A percentile compares a stretch with the other conserved stretches of the same genome.
Conservation (phyloP, 2,329 filamentous ascomycete genomes). For the Talaromyces sp. region DNA sequence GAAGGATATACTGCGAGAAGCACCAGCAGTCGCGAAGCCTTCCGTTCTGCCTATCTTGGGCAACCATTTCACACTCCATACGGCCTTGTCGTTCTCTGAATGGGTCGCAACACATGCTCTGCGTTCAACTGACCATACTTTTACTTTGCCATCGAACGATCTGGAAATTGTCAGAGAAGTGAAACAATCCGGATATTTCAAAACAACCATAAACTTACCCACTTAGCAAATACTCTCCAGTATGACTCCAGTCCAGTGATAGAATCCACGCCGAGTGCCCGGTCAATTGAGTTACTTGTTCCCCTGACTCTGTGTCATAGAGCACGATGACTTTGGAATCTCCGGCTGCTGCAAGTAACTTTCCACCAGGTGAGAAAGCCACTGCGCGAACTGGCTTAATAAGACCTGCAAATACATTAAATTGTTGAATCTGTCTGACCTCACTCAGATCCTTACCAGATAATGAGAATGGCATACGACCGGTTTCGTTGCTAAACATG, state of each 20-base stretch:
- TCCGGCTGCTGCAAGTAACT: conserved; percentile 81
- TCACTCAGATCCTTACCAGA: conserved; percentile 56
- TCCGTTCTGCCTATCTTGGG: conserved; percentile 61
- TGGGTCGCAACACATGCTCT: conserved; percentile 86
- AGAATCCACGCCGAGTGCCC: conserved; percentile 86
- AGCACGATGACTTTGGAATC: conserved; percentile 85
- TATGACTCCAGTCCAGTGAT: conserved; percentile 87
- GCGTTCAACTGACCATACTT: conserved; percentile 89
- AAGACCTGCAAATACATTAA: conserved; percentile 56
- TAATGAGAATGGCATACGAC: conserved; percentile 79
- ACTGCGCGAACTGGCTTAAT: conserved; percentile 82
- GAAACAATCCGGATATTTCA: background rate
- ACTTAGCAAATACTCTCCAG: conserved; percentile 85
- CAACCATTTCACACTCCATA: conserved; percentile 84
- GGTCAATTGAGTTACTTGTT: conserved; percentile 81
- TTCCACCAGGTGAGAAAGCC: conserved; percentile 81
- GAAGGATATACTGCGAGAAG: conserved; percentile 71
- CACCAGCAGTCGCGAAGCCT: conserved; percentile 77
- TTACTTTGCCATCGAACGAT: conserved; percentile 87
- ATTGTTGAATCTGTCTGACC: background rate
- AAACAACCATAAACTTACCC: conserved; percentile 51
- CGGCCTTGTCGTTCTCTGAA: conserved; percentile 77
- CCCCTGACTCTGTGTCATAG: conserved; percentile 88
- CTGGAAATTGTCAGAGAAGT: conserved; percentile 34
- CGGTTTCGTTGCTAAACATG: conserved; percentile 90